Base-by-base conservation (phyloP, 2,329 filamentous ascomycete species). In the Cryphonectria japonica region DNA sequence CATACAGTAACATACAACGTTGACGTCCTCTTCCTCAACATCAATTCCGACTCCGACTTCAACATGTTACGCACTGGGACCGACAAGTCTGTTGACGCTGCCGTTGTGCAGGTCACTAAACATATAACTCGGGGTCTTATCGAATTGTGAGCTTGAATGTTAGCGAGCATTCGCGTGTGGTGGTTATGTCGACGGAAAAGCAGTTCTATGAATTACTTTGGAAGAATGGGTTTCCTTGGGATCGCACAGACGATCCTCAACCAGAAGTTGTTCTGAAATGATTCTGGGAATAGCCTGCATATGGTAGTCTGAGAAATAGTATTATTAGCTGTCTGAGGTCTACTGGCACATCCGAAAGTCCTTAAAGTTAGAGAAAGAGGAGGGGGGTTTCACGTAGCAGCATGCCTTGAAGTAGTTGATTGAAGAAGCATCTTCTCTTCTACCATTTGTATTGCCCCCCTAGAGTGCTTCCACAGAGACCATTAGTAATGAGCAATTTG, bases 111-210 rank as follows among this genome's bases (percentile, higher is more conserved):
- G 22, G 68, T 72, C 0, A 37, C 68, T n/a, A 70, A 69, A 34
- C 68, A 72, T 41, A 43, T 72, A 8, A 64, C 54, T n/a, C 67
- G 68, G 8, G 67, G 70, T 26, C 70, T 52, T 72, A 72, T 52
- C 62, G 63, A 14, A 50, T 72, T 60, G 43, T 67, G 5, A 72
- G 70, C 64, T 57, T 72, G 62, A 67, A 69, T 54, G 63, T 43
- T 29, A 57, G 54, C 34, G 37, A 66, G 26, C 65, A 67, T 57
- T 69, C 67, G 26, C 69, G 70, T 29, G 62, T 72, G 16, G 70
- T 72, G 41, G 63, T 66, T 26, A 34, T 66, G 63, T 66, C 63
- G 3, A 66, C 63, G 7, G 63, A 66, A 19, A 37, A 46, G 29
- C 22, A 22, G 11, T 11, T 3, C 8, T 13, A 66, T 3, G 64